A percentile compares a stretch with the other conserved stretches of the same genome.
These are phyloP conservation scores for Bacterosira constricta DNA, from an alignment of 108 stramenopile genomes.

Conservation along the genomic window DNA sequence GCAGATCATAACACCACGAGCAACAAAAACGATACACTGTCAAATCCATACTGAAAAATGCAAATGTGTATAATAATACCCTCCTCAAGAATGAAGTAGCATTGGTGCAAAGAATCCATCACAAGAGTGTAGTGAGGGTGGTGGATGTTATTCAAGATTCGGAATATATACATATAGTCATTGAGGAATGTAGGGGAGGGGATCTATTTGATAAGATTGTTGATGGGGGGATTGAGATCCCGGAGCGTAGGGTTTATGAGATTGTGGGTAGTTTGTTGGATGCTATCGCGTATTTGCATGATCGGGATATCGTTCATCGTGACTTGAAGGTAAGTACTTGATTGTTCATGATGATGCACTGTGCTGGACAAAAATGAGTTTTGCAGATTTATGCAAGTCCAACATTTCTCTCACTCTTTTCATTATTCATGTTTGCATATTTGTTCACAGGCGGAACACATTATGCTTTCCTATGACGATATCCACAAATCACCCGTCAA, in stretches of 20 bases:
- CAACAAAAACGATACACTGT: conserved; percentile 28
- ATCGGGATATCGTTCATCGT: conserved; percentile 93
- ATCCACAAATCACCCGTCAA: conserved; percentile 59
- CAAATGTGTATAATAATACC: conserved; percentile 1
- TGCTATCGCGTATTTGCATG: conserved; percentile 90
- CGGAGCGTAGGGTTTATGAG: conserved; percentile 18
- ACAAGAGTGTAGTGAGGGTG: conserved; percentile 33
- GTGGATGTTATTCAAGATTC: conserved; percentile 32
- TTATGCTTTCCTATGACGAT: conserved; percentile 69
- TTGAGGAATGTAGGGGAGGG: conserved; percentile 79
- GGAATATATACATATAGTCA: conserved; percentile 40
- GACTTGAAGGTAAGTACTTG: conserved; percentile 93
- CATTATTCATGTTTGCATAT: conserved; percentile 23
- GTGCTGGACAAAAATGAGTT: too few relatives aligned
- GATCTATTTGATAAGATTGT: conserved; percentile 63
- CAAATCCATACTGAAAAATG: conserved; percentile 28
- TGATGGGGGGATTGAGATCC: conserved; percentile 10
- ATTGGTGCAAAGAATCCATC: conserved; percentile 26
- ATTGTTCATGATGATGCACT: too few relatives aligned
- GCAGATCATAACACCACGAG: too few relatives aligned
- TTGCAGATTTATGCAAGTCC: too few relatives aligned
- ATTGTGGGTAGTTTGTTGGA: conserved; percentile 65
- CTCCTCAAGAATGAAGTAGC: conserved; percentile 45
- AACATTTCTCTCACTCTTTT: background rate
- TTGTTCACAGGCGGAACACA: conserved; percentile 85